Evolutionary conservation across 1,284 basidiomycete genomes (phyloP).

Genomic region (Prillingera fragicola): DNA sequence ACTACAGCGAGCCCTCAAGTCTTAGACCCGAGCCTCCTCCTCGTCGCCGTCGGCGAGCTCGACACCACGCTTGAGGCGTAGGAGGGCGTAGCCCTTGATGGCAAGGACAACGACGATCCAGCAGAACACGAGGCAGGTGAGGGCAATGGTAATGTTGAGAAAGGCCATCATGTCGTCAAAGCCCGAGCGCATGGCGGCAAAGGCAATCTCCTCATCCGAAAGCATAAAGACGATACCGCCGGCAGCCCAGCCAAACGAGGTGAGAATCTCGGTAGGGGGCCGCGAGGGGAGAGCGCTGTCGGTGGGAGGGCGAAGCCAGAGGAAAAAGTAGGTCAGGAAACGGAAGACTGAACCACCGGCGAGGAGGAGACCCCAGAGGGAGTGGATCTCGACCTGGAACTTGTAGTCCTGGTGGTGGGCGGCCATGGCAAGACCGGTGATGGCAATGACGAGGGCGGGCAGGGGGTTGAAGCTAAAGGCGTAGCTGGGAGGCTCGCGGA

Average conservation of each 20-base stretch:
- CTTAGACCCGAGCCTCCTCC: not conserved
- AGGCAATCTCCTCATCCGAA: constrained; percentile 81
- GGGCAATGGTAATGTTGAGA: constrained; percentile 54
- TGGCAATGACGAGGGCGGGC: constrained; percentile 84
- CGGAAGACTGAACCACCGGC: constrained; percentile 59
- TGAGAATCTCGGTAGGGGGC: constrained; percentile 87
- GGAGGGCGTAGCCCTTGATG: constrained; percentile 64
- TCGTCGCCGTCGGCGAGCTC: constrained; percentile 17
- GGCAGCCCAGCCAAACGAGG: constrained; percentile 72
- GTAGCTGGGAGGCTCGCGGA: constrained; percentile 67
- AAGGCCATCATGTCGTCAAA: constrained; percentile 65
- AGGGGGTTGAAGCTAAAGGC: constrained; percentile 84
- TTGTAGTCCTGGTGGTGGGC: constrained; percentile 82
- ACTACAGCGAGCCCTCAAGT: too few species aligned
- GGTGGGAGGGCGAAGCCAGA: constrained; percentile 65
- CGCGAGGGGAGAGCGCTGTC: constrained; percentile 75
- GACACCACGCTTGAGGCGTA: constrained; percentile 19
- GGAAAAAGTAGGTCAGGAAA: constrained; percentile 79
- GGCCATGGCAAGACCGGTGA: constrained; percentile 93
- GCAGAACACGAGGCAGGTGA: constrained; percentile 74
- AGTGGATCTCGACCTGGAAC: constrained; percentile 72
- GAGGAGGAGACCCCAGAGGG: constrained; percentile 89
- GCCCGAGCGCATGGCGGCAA: constrained; percentile 84
- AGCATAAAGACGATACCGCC: constrained; percentile 90
- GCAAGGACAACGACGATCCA: constrained; percentile 68